Conservation (phyloP, 139 green algal species). For the Chlamydomonas eustigma region DNA sequence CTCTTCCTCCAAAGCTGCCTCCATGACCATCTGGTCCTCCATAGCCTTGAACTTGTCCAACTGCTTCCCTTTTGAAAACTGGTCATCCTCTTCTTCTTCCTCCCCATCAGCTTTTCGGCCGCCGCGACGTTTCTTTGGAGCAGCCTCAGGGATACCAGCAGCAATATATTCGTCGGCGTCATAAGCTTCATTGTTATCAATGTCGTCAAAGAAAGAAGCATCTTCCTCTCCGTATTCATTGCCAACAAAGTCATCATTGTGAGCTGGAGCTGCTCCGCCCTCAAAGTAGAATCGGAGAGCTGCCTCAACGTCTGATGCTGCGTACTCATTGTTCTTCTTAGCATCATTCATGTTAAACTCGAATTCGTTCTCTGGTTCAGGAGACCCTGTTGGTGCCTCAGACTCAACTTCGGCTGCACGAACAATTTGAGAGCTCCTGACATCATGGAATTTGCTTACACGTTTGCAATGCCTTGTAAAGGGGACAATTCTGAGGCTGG, state of each 20-base stretch:
- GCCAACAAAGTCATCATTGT: conserved; percentile 24
- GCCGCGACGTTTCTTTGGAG: conserved; percentile 31
- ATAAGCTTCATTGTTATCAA: conserved; percentile 43
- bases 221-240: conserved; percentile 37
- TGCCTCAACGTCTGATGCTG: conserved; percentile 29
- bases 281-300: conserved; percentile 27
- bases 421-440: too few relatives aligned
- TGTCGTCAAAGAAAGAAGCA: conserved; percentile 42
- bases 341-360: conserved; percentile 38
- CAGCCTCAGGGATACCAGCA: conserved; percentile 45
- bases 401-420: background rate
- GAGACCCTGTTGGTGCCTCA: conserved; percentile 7
- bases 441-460: too few relatives aligned
- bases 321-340: conserved; percentile 43
- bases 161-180: conserved; percentile 31
- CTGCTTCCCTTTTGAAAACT: conserved; percentile 26
- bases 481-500: background rate
- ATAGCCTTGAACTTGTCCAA: conserved; percentile 26
- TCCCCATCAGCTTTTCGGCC: conserved; percentile 1
- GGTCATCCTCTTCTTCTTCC: conserved; percentile 22
- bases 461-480: background rate
- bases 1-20: conserved; percentile 36
- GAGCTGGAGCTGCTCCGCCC: conserved; percentile 11
- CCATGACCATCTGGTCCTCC: conserved; percentile 41
- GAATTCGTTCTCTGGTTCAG: conserved; percentile 23